phyloP scores from a whole-genome alignment of 2,329 filamentous ascomycete species.

The Leptographium flavum region DNA sequence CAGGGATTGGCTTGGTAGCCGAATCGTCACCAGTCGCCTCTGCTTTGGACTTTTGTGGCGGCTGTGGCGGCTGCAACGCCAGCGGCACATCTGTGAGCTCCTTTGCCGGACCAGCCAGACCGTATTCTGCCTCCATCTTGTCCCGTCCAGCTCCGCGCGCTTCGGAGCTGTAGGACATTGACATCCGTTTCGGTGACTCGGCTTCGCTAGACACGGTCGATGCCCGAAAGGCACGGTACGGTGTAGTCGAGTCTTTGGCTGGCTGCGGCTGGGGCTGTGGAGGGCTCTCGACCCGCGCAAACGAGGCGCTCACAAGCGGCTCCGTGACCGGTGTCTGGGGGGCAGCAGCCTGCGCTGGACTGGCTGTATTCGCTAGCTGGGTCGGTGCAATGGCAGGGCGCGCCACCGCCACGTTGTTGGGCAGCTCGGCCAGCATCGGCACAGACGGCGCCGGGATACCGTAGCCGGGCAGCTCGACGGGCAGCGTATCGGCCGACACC shows the following conservation, averaged over 20 bases:
- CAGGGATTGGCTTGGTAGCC: too few species aligned
- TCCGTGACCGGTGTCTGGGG: too few species aligned
- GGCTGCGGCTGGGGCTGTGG: not conserved
- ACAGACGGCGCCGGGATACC: slow-evolving; percentile 7
- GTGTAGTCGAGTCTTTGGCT: not conserved
- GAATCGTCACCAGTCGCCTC: not conserved
- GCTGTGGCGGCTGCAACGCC: not conserved
- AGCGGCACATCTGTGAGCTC: not conserved
- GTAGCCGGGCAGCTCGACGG: slow-evolving; percentile 29
- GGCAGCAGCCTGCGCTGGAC: too few species aligned
- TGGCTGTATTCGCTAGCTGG: slow-evolving; percentile 6
- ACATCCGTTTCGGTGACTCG: not conserved
- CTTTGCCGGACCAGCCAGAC: not conserved
- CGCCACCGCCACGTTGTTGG: slow-evolving; percentile 16
- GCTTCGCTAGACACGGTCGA: not conserved
- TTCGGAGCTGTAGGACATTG: slow-evolving; percentile 8
- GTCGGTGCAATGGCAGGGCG: slow-evolving; percentile 2
- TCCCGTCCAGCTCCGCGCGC: not conserved
- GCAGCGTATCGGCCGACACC: slow-evolving; percentile 25
- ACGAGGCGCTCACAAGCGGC: too few species aligned
- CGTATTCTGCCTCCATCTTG: not conserved
- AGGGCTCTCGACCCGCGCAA: too few species aligned
- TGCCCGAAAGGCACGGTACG: slow-evolving; percentile 4
- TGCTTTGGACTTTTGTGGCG: not conserved
- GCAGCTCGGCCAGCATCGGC: slow-evolving; percentile 22